Conservation (phyloP, 495 filamentous ascomycete genomes). For the Penicillium verhagenii region DNA sequence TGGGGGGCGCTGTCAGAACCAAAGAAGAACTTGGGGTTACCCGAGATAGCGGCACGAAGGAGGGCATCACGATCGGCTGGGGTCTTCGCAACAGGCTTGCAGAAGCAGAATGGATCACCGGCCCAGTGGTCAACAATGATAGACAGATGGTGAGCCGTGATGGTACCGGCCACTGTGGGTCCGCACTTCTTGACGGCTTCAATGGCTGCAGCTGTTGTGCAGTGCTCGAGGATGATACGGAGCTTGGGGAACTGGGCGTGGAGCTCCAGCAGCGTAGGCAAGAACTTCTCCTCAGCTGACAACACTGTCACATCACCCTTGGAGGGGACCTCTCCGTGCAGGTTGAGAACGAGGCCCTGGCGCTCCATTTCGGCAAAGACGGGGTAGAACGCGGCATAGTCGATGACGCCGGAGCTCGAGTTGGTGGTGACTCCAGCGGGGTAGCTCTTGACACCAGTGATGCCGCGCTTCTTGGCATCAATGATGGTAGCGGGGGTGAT, state of each 20-base stretch:
- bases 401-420: slow-evolving; percentile 75
- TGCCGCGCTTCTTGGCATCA: slow-evolving; percentile 59
- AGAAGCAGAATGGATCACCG: slow-evolving; percentile 77
- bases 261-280: slow-evolving; percentile 71
- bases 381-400: slow-evolving; percentile 67
- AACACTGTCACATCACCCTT: slow-evolving; percentile 61
- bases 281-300: slow-evolving; percentile 77
- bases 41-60: slow-evolving; percentile 62
- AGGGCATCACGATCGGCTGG: slow-evolving; percentile 75
- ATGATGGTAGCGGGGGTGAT: slow-evolving; percentile 78
- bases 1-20: slow-evolving; percentile 73
- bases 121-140: slow-evolving; percentile 75
- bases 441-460: slow-evolving; percentile 58
- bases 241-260: slow-evolving; percentile 75
- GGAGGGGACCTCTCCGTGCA: slow-evolving; percentile 60
- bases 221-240: slow-evolving; percentile 75
- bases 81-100: slow-evolving; percentile 79
- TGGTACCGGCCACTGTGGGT: slow-evolving; percentile 60
- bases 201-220: slow-evolving; percentile 79
- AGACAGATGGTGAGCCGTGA: slow-evolving; percentile 78
- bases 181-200: slow-evolving; percentile 74
- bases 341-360: slow-evolving; percentile 60
- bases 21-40: slow-evolving; percentile 82
- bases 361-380: slow-evolving; percentile 79
- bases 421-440: slow-evolving; percentile 76